Evolutionary conservation across 371 early-diverging fungal species (phyloP), one percentile per base, ranked within the genome.

Genomic region (Umbelopsis sp.): DNA sequence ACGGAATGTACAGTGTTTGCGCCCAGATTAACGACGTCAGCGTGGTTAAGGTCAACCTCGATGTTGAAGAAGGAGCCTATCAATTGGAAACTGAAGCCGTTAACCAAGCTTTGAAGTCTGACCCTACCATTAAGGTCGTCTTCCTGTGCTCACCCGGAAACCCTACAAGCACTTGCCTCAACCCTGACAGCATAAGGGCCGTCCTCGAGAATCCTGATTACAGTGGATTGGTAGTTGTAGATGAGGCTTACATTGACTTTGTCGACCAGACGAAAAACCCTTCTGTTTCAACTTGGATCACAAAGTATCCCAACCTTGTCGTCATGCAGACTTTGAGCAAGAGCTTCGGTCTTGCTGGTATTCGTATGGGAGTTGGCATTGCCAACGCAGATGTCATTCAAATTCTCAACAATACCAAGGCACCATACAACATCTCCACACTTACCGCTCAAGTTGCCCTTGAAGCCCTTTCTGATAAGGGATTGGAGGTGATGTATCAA

Each of bases 241-340:
- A 99, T 81, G 99, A 99, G 81, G 99, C 99, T 1, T 99, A 99
- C 78, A 90, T 98, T 18, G 99, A 99, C 79, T 99, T 99, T 80
- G 90, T 89, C 32, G 86, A 87, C 25, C 70, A 72, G 9, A 65
- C 65, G 45, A 79, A 81, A 64, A 89, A 86, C 71, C 91, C 79
- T 25, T 87, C 91, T n/a, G 89, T 92, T 5, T 93, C 93, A 2
- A 68, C 76, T 44, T 94, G 95, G 93, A 89, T 93, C 35, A 73
- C 77, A 8, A 74, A 89, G 44, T 97, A 97, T 70, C 95, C 96
- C 37, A 97, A 97, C 72, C 79, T 99, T 70, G 83, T 99, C 53
- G 97, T 99, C 44, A 92, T 91, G 87, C 98, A 98, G 79, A 99
- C 99, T 8, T 84, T 98, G 72, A 94, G 94, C 78, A 99, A 99